Evolutionary conservation across 352 stramenopile genomes (phyloP).

Genomic region (Globisporangium paroecandrum): DNA sequence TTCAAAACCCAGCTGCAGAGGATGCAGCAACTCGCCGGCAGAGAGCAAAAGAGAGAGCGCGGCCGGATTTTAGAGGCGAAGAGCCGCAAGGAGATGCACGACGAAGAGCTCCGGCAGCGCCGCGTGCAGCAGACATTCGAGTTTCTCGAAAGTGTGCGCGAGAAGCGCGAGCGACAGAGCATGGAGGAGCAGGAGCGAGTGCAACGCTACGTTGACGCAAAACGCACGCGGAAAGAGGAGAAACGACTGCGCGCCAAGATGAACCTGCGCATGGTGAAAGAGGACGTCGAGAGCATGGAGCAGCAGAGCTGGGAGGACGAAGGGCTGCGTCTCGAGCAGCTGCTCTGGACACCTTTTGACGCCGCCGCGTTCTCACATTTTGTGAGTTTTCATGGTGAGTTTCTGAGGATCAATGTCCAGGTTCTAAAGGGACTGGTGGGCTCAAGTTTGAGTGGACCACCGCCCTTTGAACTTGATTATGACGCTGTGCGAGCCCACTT

Average conservation of each 20-base stretch:
- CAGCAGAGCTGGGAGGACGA: conserved; percentile 48
- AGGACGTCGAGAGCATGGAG: conserved; percentile 50
- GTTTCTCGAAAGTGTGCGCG: conserved; percentile 25
- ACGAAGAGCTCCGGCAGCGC: conserved; percentile 57
- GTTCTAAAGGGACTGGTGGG: conserved; percentile 36
- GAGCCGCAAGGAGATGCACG: conserved; percentile 55
- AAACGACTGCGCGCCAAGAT: conserved; percentile 35
- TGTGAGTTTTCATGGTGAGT: conserved; percentile 24
- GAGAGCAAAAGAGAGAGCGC: conserved; percentile 28
- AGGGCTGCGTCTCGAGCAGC: conserved; percentile 38
- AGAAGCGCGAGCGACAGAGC: conserved; percentile 40
- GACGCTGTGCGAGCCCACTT: conserved; percentile 37
- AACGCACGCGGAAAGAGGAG: conserved; percentile 20
- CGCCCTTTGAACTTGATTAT: conserved; percentile 57
- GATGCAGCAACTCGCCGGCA: conserved; percentile 44
- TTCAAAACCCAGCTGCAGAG: conserved; percentile 34
- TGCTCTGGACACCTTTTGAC: conserved; percentile 47
- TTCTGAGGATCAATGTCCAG: conserved; percentile 42
- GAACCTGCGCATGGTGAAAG: conserved; percentile 54
- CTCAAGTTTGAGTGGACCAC: conserved; percentile 20
- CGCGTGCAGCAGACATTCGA: conserved; percentile 35
- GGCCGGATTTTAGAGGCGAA: conserved; percentile 44
- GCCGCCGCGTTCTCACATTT: conserved; percentile 28
- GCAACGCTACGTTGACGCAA: conserved; percentile 15
- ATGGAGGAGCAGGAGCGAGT: conserved; percentile 45